These are phyloP conservation scores for Fusarium staphyleae DNA, from an alignment of 2,329 filamentous ascomycete genomes.

Conservation along the genomic window DNA sequence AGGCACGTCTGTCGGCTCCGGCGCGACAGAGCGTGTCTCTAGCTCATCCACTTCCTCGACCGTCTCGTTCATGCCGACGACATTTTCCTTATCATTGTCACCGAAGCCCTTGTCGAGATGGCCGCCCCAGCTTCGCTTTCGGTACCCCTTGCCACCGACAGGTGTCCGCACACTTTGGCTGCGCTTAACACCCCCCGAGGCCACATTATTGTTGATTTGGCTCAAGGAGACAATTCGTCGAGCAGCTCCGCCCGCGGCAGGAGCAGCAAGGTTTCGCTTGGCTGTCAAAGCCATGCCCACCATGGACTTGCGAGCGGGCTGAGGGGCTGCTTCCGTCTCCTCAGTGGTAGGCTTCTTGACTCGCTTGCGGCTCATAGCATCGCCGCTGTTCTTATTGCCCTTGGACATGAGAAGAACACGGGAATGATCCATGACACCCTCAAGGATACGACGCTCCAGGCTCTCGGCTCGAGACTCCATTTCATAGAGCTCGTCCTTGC, in stretches of 20 bases:
- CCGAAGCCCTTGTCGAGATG: slow-evolving; percentile 57
- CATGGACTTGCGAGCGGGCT: slow-evolving; percentile 44
- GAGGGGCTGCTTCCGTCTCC: slow-evolving; percentile 37
- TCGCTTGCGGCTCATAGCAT: slow-evolving; percentile 67
- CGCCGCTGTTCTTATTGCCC: slow-evolving; percentile 56
- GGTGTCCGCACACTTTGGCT: slow-evolving; percentile 79
- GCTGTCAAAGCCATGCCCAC: slow-evolving; percentile 63
- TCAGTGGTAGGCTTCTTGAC: slow-evolving; percentile 51
- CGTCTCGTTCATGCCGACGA: slow-evolving; percentile 64
- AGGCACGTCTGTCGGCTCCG: slow-evolving; percentile 29
- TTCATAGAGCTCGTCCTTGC: slow-evolving; percentile 86
- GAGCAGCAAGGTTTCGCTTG: slow-evolving; percentile 55
- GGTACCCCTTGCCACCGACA: slow-evolving; percentile 53
- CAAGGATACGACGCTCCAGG: slow-evolving; percentile 89
- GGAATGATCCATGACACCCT: slow-evolving; percentile 96
- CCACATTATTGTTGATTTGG: slow-evolving; percentile 82
- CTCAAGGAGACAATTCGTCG: slow-evolving; percentile 89
- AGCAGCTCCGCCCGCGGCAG: slow-evolving; percentile 63
- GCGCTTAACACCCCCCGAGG: slow-evolving; percentile 70
- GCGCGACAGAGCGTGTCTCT: slow-evolving; percentile 32
- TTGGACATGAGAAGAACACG: slow-evolving; percentile 85
- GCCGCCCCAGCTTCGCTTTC: slow-evolving; percentile 76
- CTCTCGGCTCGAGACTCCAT: slow-evolving; percentile 91
- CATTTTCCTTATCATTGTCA: slow-evolving; percentile 68
- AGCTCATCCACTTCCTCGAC: slow-evolving; percentile 62